phyloP scores from a whole-genome alignment of 1,139 yeast genomes.

The Pichia sp. region DNA sequence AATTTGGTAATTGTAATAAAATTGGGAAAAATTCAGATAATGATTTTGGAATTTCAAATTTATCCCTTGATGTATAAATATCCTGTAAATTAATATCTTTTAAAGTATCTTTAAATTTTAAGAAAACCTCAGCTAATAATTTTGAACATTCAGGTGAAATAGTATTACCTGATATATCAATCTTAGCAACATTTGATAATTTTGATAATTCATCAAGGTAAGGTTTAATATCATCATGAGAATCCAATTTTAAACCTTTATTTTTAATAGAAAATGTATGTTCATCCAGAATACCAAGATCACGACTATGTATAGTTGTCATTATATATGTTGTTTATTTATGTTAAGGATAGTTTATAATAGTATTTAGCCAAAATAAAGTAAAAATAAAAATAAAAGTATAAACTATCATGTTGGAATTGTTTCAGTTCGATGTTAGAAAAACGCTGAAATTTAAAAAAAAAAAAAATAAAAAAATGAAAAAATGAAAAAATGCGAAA shows the following conservation, averaged over 20 bases:
- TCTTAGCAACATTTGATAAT: slow-evolving; percentile 40
- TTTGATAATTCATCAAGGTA: slow-evolving; percentile 48
- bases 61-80: slow-evolving; percentile 87
- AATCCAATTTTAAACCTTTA: slow-evolving; percentile 69
- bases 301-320: slow-evolving; percentile 30
- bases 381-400: no score
- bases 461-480: no score
- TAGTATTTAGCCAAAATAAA: no score
- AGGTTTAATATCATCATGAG: slow-evolving; percentile 66
- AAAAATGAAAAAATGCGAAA: no score
- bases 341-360: no score
- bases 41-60: slow-evolving; percentile 89
- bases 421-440: no score
- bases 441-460: no score
- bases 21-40: slow-evolving; percentile 68
- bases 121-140: slow-evolving; percentile 58
- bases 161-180: slow-evolving; percentile 89
- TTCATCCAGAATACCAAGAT: slow-evolving; percentile 26
- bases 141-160: slow-evolving; percentile 86
- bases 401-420: no score
- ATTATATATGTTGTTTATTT: slow-evolving; percentile 19
- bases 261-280: slow-evolving; percentile 55
- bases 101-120: slow-evolving; percentile 42
- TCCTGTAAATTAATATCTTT: slow-evolving; percentile 79
- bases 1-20: slow-evolving; percentile 58